Percentiles rank a stretch among this genome's conserved stretches.
These are phyloP conservation scores for Fraxinus albicans DNA, from an alignment of 305 asterid species.

Conservation along the genomic window DNA sequence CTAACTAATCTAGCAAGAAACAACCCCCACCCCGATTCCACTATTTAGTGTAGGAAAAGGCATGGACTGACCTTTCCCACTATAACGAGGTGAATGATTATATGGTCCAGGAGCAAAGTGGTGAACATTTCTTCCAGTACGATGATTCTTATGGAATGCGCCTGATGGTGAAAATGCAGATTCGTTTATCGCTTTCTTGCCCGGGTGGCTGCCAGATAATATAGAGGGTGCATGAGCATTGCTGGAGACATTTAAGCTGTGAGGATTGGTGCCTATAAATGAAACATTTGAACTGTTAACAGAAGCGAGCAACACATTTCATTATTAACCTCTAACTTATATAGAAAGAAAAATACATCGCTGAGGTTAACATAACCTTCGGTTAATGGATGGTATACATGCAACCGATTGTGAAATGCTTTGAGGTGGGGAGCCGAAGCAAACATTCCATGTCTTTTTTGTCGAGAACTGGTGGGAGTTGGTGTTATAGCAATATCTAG, in stretches of 20 bases:
- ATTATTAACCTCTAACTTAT: conserved; percentile 12
- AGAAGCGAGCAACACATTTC: neutral
- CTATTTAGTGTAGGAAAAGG: neutral
- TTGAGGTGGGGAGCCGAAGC: conserved; percentile 32
- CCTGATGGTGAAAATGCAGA: conserved; percentile 35
- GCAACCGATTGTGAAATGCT: conserved; percentile 31
- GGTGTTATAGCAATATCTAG: conserved; percentile 22
- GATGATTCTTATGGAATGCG: conserved; percentile 34
- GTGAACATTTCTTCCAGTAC: conserved; percentile 33
- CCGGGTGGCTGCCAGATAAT: conserved; percentile 32
- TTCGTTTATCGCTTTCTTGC: conserved; percentile 26
- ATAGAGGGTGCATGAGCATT: conserved; percentile 34
- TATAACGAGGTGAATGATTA: conserved; percentile 32
- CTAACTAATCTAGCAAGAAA: neutral
- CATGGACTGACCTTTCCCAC: conserved; percentile 44
- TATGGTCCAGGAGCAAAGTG: conserved; percentile 40
- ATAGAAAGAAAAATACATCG: neutral
- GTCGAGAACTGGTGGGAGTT: neutral
- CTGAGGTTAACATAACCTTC: conserved; percentile 29
- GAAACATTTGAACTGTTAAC: conserved; percentile 10
- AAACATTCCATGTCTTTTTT: conserved; percentile 15
- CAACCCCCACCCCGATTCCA: neutral
- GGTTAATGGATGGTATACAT: conserved; percentile 29
- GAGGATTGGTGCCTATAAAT: conserved; percentile 38
- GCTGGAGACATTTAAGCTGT: conserved; percentile 24